phyloP scores from a whole-genome alignment of 2,329 filamentous ascomycete genomes.

The Ophiocordyceps camponoti-leonardi region DNA sequence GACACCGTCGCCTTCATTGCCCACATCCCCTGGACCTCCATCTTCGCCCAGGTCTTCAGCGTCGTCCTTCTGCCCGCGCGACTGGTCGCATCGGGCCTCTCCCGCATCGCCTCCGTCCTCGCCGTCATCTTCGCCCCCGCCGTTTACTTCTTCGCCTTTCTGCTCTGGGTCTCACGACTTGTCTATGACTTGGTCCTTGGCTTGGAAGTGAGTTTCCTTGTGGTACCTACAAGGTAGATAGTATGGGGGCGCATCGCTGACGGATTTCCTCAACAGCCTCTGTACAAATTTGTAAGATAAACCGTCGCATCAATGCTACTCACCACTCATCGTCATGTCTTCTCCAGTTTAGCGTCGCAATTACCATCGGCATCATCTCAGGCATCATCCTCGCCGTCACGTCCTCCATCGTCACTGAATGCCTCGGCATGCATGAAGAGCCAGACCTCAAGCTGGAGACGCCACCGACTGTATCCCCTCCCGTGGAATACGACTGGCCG shows the following conservation, averaged over 20 bases:
- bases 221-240: too few relatives aligned
- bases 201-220: slow-evolving; percentile 16
- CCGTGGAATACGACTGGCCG: slow-evolving; percentile 18
- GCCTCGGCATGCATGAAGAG: slow-evolving; percentile 25
- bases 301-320: not conserved
- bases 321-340: slow-evolving; percentile 1
- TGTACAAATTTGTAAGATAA: slow-evolving; percentile 24
- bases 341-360: slow-evolving; percentile 41
- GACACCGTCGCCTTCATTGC: slow-evolving; percentile 10
- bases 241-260: not conserved
- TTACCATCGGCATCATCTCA: slow-evolving; percentile 45
- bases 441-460: slow-evolving; percentile 1
- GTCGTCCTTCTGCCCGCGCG: slow-evolving; percentile 13
- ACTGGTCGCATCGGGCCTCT: slow-evolving; percentile 13
- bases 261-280: slow-evolving; percentile 11
- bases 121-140: slow-evolving; percentile 19
- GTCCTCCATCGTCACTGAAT: slow-evolving; percentile 34
- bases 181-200: slow-evolving; percentile 12
- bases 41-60: slow-evolving; percentile 8
- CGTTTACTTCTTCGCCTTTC: slow-evolving; percentile 15
- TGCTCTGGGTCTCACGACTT: slow-evolving; percentile 7
- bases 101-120: slow-evolving; percentile 10
- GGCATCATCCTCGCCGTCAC: slow-evolving; percentile 42
- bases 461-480: not conserved
- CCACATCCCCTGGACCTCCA: slow-evolving; percentile 11